phyloP scores from a whole-genome alignment of 345 rosid genomes.

The Clarkia xantiana region DNA sequence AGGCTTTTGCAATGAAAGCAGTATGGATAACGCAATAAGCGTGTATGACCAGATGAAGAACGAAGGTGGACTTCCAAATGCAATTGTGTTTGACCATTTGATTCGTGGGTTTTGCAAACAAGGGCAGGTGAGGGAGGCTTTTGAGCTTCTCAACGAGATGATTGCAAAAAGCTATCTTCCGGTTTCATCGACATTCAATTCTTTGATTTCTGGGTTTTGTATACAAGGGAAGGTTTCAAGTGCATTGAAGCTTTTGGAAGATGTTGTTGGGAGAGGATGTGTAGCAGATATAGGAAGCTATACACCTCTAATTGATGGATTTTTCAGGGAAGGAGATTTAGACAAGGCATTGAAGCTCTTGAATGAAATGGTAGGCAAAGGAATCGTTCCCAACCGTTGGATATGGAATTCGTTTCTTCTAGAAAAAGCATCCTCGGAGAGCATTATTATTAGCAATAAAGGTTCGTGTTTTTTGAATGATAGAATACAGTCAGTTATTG shows the following conservation, averaged over 20 bases:
- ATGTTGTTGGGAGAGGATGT: conserved; percentile 48
- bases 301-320: conserved; percentile 23
- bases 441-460: conserved; percentile 1
- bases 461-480: not conserved
- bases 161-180: conserved; percentile 29
- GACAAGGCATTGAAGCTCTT: conserved; percentile 29
- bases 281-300: conserved; percentile 33
- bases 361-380: conserved; percentile 43
- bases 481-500: conserved; percentile 12
- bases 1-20: conserved; percentile 34
- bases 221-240: conserved; percentile 35
- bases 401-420: conserved; percentile 47
- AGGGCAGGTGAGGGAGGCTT: conserved; percentile 26
- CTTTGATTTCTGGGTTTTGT: conserved; percentile 41
- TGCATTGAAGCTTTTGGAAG: conserved; percentile 47
- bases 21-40: conserved; percentile 30
- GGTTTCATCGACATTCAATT: conserved; percentile 35
- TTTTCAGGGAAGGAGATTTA: conserved; percentile 30
- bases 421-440: conserved; percentile 16
- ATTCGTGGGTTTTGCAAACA: conserved; percentile 38
- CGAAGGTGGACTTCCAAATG: conserved; percentile 40
- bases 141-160: conserved; percentile 53
- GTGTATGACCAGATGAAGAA: conserved; percentile 34
- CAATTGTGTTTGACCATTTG: conserved; percentile 41
- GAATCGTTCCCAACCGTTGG: conserved; percentile 34